Base-by-base conservation (phyloP, 257 asterid genomes). In the Nicotiana obtusifolia region DNA sequence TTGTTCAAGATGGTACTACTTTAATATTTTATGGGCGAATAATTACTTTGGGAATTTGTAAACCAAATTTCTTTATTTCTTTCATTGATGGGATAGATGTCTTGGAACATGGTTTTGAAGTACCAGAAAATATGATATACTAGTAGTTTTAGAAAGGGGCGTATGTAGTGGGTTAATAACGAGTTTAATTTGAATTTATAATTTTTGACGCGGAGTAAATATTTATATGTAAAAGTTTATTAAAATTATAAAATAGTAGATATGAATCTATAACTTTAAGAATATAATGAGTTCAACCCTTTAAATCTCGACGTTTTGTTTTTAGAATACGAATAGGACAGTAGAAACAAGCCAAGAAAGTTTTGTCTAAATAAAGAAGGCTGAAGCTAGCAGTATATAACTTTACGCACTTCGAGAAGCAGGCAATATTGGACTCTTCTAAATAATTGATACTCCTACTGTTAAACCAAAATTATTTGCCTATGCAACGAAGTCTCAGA, bases 401-500 rank as follows among this genome's bases (percentile, higher is more conserved):
- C 68, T 77, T 85, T 60, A 73, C 89, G 77, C 85, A 49, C 77
- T 82, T 77, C 89, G 60, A 89, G 75, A 84, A 76, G 80, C 10
- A 49, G 83, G 26, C 30, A 24, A 73, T 80, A 80, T 53, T 85
- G 84, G 84, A 56, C 81, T 67, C 78, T 75, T 81, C 68, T 76
- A 81, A 67, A 66, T 81, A 61, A 81, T 68, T 31, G n/a, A 66
- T 76, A 61, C n/a, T 7, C 26, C 7, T 24, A 4, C n/a, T n/a
- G n/a, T n/a, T n/a, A 75, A 75, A 22, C 20, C 78, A 47, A 44
- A 11, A 47, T 22, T 56, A 73, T 41, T 69, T 41, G 56, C 22
- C 19, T 62, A 69, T 5, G 77, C 77, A 69, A 67, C 1, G 20
- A 5, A 71, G 78, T 44, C 59, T 69, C 11, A 37, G 0, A 69